Percentiles rank a stretch among this genome's conserved stretches.
Conservation (phyloP, 192 early-diverging fungal species). For the Spizellomyces sp. region DNA sequence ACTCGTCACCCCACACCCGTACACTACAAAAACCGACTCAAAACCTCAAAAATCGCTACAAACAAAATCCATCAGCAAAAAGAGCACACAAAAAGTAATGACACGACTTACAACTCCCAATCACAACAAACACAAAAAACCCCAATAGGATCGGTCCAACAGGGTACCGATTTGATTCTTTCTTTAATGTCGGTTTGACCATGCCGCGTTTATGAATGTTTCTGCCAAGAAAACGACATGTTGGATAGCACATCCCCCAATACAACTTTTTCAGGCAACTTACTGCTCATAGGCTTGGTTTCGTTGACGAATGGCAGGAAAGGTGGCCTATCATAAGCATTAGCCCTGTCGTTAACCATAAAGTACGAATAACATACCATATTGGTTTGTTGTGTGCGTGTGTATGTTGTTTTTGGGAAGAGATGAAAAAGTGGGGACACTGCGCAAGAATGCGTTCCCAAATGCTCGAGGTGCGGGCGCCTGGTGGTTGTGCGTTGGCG, state of each 20-base stretch:
- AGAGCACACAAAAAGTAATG: not conserved
- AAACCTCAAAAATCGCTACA: constrained; percentile 6
- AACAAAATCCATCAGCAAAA: not conserved
- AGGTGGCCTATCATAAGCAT: constrained; percentile 16
- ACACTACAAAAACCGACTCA: not conserved
- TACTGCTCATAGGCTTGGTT: constrained; percentile 25
- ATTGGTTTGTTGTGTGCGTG: no score
- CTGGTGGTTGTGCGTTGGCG: no score
- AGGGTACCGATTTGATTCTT: constrained; percentile 26
- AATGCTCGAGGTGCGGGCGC: no score
- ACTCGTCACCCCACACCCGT: no score
- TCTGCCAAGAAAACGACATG: not conserved
- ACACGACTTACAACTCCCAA: constrained; percentile 28
- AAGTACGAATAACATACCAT: no score
- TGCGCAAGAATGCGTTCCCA: no score
- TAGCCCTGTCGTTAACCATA: no score
- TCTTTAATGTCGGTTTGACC: constrained; percentile 29
- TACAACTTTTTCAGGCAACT: not conserved
- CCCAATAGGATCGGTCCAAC: constrained; percentile 34
- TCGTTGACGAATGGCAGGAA: constrained; percentile 32
- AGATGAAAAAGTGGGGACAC: no score
- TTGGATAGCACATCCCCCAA: not conserved
- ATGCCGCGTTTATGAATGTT: constrained; percentile 42
- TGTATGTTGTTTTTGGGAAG: no score
- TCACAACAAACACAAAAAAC: constrained; percentile 33